phyloP scores from a whole-genome alignment of 768 basidiomycete species.

The Lactifluus volemus region DNA sequence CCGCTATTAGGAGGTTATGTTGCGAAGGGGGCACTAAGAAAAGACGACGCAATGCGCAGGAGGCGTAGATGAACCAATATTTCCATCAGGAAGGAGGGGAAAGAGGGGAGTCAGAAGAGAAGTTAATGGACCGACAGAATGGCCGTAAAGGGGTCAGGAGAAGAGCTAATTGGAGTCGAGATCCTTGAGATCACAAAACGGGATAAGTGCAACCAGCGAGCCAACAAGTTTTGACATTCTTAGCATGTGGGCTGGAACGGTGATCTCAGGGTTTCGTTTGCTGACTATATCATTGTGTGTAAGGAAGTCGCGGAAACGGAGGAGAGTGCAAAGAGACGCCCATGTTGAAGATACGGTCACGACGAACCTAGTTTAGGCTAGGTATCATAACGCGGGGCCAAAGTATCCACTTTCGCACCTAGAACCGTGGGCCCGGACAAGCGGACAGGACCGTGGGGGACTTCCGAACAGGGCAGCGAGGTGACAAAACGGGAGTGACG shows the following conservation, averaged over 20 bases:
- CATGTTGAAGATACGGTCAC: slow-evolving; percentile 18
- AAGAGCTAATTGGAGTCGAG: slow-evolving; percentile 6
- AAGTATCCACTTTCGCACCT: slow-evolving; percentile 10
- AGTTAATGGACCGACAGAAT: slow-evolving; percentile 15
- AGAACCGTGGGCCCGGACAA: slow-evolving; percentile 19
- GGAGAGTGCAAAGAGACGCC: slow-evolving; percentile 4
- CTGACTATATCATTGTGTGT: slow-evolving; percentile 14
- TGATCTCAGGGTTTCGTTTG: slow-evolving; percentile 19
- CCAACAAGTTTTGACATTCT: slow-evolving; percentile 6
- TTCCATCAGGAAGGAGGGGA: slow-evolving; percentile 20
- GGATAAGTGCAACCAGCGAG: slow-evolving; percentile 6
- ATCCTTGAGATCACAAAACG: slow-evolving; percentile 14
- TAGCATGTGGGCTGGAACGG: slow-evolving; percentile 4
- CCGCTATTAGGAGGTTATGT: slow-evolving; percentile 13
- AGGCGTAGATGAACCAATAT: slow-evolving; percentile 20
- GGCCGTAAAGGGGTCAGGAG: slow-evolving; percentile 19
- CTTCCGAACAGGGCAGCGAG: slow-evolving; percentile 10
- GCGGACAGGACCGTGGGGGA: slow-evolving; percentile 16
- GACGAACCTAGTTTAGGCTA: slow-evolving; percentile 17
- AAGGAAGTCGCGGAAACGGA: slow-evolving; percentile 17
- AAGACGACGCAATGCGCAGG: slow-evolving; percentile 15
- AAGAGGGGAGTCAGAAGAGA: slow-evolving; percentile 19
- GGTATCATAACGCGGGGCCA: slow-evolving; percentile 11
- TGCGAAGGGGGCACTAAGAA: slow-evolving; percentile 7
- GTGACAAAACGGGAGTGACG: slow-evolving; percentile 13